Conservation (phyloP, 805 yeast species). For the Peterozyma toletana region DNA sequence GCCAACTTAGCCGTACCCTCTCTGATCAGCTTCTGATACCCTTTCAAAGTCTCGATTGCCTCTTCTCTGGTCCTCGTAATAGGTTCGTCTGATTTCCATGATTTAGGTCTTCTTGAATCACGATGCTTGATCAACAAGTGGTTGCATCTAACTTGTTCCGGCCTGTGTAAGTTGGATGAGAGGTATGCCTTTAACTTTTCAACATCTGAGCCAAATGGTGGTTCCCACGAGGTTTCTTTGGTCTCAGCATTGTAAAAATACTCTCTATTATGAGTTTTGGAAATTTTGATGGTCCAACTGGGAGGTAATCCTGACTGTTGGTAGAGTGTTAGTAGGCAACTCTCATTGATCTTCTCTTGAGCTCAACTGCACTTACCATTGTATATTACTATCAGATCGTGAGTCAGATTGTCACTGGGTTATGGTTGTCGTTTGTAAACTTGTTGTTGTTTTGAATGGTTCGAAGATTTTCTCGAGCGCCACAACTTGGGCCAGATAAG, state of each 20-base stretch:
- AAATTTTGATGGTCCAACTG: constrained; percentile 76
- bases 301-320: constrained; percentile 65
- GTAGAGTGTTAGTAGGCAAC: too few relatives aligned
- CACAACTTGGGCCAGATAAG: too few relatives aligned
- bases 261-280: constrained; percentile 77
- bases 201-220: constrained; percentile 77
- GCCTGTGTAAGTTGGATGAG: constrained; percentile 34
- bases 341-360: too few relatives aligned
- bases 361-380: too few relatives aligned
- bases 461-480: too few relatives aligned
- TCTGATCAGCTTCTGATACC: constrained; percentile 49
- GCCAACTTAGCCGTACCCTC: constrained; percentile 61
- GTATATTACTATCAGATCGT: too few relatives aligned
- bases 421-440: too few relatives aligned
- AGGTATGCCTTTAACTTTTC: constrained; percentile 52
- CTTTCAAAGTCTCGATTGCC: constrained; percentile 58
- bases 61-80: constrained; percentile 81
- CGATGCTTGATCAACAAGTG: constrained; percentile 81
- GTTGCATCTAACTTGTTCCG: constrained; percentile 67
- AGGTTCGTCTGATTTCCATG: constrained; percentile 70
- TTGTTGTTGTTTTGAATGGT: too few relatives aligned
- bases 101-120: constrained; percentile 82
- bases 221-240: constrained; percentile 80
- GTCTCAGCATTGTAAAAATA: constrained; percentile 71
- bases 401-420: too few relatives aligned